Evolutionary conservation across 2,329 filamentous ascomycete species (phyloP), one percentile per base, ranked within the genome.

Genomic region (Cucurbitaria berberidis): DNA sequence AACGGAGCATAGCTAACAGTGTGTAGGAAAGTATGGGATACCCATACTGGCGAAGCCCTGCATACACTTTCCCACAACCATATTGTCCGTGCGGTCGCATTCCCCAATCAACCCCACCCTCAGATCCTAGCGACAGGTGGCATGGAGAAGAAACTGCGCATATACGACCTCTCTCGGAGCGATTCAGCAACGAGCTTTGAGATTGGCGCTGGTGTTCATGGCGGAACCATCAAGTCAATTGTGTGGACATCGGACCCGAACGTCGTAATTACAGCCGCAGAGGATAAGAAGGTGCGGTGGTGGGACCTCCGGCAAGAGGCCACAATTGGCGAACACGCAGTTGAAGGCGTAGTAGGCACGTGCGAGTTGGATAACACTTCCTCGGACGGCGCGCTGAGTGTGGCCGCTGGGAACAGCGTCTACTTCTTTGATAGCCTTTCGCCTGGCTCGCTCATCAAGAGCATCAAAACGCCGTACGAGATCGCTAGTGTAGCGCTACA

Each of bases 61-160:
- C 89, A 89, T 69, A 93, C 91, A 3, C 84, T 99, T 30, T 87
- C 93, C 70, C 95, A 99, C 75, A 86, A 92, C 60, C 95, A 99
- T 76, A 97, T 99, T 61, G 95, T 98, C 56, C 91, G 95, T 59
- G 90, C 93, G 34, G 86, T 98, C 57, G 92, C 95, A 10, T 98
- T 97, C 67, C 79, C 80, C 11, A 78, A 89, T 38, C 89, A 93
- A 64, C 85, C 87, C 48, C 87, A 87, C 19, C 89, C 90, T n/a
- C 87, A 82, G 57, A 80, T 96, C 50, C 82, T 99, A 24, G 95
- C 93, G 5, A 98, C 95, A 0, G 95, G 93, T 29, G 95, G 95
- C 22, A 90, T 90, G 80, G 95, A 99, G 78, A 98, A 97, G 83
- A 97, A 95, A 77, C 84, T 99, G 46, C 90, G 93, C 47, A 89